Conservation (phyloP, 257 asterid genomes). For the Forsythia viridissima region DNA sequence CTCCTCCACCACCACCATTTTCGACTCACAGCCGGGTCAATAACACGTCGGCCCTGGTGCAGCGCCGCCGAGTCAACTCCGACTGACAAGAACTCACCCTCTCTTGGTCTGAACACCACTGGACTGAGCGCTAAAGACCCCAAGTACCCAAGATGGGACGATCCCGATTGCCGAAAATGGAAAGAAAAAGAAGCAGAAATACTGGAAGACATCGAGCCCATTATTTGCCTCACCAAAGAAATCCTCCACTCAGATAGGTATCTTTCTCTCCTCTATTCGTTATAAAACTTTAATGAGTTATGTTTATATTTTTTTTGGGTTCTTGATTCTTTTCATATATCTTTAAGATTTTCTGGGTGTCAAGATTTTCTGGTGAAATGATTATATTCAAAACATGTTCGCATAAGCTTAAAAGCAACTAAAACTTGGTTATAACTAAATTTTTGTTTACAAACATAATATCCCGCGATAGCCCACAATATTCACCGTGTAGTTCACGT, state of each 20-base stretch:
- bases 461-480: neutral
- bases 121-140: constrained; percentile 35
- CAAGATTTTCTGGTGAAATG: neutral
- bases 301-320: neutral
- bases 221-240: constrained; percentile 57
- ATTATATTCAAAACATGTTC: too few species aligned
- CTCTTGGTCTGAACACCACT: constrained; percentile 8
- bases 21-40: constrained; percentile 25
- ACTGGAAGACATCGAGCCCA: constrained; percentile 67
- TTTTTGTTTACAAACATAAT: neutral
- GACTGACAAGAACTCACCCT: constrained; percentile 27
- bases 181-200: constrained; percentile 62
- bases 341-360: neutral
- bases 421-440: neutral
- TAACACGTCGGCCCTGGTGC: constrained; percentile 41
- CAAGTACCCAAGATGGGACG: constrained; percentile 36
- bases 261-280: neutral
- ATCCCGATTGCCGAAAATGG: constrained; percentile 66
- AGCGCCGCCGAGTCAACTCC: constrained; percentile 39
- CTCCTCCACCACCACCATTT: constrained; percentile 24
- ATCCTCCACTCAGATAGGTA: constrained; percentile 82
- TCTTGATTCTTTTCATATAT: neutral
- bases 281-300: neutral
- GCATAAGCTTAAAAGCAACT: neutral
- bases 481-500: neutral